Evolutionary conservation across 768 basidiomycete species (phyloP), one percentile per base, ranked within the genome.

Genomic region (Daedalea quercina): DNA sequence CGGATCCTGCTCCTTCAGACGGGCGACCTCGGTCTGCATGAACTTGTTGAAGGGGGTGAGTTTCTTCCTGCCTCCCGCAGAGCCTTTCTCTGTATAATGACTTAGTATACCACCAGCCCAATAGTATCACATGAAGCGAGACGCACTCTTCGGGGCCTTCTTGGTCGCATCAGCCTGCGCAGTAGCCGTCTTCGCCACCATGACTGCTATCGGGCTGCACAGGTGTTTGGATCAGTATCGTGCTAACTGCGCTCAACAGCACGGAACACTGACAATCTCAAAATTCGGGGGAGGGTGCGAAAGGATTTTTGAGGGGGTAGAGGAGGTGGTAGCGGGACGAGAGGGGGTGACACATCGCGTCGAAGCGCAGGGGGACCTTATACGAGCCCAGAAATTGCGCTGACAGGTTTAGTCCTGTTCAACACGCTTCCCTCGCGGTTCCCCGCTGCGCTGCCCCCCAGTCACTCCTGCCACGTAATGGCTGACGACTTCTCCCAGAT

Each of bases 1-100:
- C 28, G 88, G 88, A 57, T 89, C 77, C 17, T 79, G 73, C 60
- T 85, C 84, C 74, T 87, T 90, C 66, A 90, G 75, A 53, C 85
- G 83, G 31, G 83, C 82, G 76, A 90, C 82, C 66, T 90, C 87
- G 20, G 77, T 72, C 76, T 87, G 81, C 85, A 89, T 73, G 66
- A 85, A 91, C 66, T 84, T 86, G 66, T 90, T 90, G 70, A 86
- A 91, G 13, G 79, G 76, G 33, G 82, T 82, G 44, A 87, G 71
- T 67, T 79, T 79, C 66, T 76, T 87, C 67, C 75, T 78, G 63
- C 78, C 76, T 17, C 70, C 69, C 28, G 75, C 72, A 33, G 78
- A 70, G 15, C 81, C 79, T 65, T 79, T 82, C 65, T 70, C 76
- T 79, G 34, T 12, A 24, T 9, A 19, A 41, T 7, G n/a, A 15